Evolutionary conservation across 2,329 filamentous ascomycete genomes (phyloP), one percentile per base, ranked within the genome.

Genomic region (Malbranchea zuffiana): DNA sequence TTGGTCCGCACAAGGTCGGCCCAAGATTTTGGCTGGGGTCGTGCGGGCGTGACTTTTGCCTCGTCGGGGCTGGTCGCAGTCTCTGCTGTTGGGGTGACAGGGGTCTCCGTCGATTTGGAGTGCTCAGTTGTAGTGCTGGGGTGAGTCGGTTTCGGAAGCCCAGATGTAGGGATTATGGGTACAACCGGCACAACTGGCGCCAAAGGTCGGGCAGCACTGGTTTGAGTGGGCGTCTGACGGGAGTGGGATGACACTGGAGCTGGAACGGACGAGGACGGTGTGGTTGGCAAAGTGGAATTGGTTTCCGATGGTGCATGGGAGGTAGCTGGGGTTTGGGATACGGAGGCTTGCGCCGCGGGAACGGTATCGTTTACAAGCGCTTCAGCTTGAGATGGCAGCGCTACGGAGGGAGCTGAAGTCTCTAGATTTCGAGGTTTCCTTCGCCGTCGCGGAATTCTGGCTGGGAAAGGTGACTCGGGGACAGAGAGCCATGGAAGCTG

Each of bases 1-100:
- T 71, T 69, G 6, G 67, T 61, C 36, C 75, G 69, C 35, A 83
- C 69, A 29, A 83, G 64, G 44, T 80, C 78, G 17, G 79, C 76
- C 79, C 79, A 84, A 1, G 74, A 77, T 50, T 78, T 72, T 17
- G 72, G 69, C n/a, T 67, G 60, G 30, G 67, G 61, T n/a, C 55
- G 56, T 17, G 31, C 25, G 11, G 16, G 10, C 12, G 20, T 34
- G n/a, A 18, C 24, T 5, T 47, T 36, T 7, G 21, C 43, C 26
- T 47, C 47, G 21, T 45, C 42, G 17, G 25, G 23, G 6, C 28
- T 39, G 6, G 17, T 19, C 28, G 38, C n/a, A 26, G 18, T 30
- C 29, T 36, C 26, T n/a, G n/a, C n/a, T n/a, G n/a, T n/a, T n/a
- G n/a, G n/a, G 6, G 23, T 18, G 6, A n/a, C 5, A 4, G 33